Conservation (phyloP, 2,329 filamentous ascomycete species). For the Cryphonectria nitschkei region DNA sequence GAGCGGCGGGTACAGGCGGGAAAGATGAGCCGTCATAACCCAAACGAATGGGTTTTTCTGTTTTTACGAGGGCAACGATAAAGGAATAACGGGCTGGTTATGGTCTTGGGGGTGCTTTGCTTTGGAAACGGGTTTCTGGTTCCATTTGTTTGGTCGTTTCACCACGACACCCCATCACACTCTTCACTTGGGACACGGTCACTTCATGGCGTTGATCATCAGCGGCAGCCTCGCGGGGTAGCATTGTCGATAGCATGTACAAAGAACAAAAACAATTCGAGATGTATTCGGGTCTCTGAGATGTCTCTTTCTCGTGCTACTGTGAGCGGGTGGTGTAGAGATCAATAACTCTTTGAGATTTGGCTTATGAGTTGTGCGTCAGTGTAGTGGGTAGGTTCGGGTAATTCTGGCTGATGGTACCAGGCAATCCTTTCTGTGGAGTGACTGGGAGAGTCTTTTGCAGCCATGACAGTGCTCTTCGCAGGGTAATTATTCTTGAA, state of each 20-base stretch:
- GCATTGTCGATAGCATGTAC: conserved; percentile 28
- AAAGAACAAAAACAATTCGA: conserved; percentile 1
- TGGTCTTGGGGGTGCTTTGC: background rate
- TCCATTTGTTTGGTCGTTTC: conserved; percentile 8
- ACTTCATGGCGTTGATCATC: conserved; percentile 21
- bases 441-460: background rate
- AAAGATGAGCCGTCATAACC: conserved; percentile 19
- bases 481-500: no score
- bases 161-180: background rate
- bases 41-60: background rate
- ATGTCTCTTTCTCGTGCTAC: background rate
- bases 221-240: conserved; percentile 4
- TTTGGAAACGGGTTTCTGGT: background rate
- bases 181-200: conserved; percentile 13
- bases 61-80: background rate
- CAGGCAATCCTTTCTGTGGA: no score
- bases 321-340: background rate
- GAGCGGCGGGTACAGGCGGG: conserved; percentile 36
- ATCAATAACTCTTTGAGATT: background rate
- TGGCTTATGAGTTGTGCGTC: no score
- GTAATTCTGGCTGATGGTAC: no score
- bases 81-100: background rate
- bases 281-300: background rate
- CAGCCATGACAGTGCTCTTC: background rate
- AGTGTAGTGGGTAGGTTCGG: no score